phyloP scores from a whole-genome alignment of 345 rosid genomes.

The Excoecaria agallocha region DNA sequence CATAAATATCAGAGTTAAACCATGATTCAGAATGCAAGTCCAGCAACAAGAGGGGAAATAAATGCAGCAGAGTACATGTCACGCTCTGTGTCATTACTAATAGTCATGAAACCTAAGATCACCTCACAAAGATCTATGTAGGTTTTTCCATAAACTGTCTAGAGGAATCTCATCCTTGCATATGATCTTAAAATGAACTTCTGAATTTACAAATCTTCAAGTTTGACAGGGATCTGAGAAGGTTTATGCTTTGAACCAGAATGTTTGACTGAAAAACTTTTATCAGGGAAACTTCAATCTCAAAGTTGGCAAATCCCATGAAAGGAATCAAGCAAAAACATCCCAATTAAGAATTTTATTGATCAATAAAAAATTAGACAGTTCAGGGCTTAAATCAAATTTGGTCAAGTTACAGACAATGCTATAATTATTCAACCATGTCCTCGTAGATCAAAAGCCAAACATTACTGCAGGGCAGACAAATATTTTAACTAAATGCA shows the following conservation, averaged over 20 bases:
- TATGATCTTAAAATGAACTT: neutral
- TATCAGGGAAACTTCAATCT: neutral
- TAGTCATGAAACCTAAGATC: neutral
- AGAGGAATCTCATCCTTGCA: neutral
- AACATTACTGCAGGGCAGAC: neutral
- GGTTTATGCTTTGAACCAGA: neutral
- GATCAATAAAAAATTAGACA: neutral
- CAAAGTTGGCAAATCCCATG: neutral
- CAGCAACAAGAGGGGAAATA: neutral
- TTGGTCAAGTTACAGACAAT: neutral
- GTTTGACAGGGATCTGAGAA: neutral
- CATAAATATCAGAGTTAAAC: neutral
- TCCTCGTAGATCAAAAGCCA: neutral
- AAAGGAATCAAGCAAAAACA: neutral
- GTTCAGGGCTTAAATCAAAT: neutral
- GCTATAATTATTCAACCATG: neutral
- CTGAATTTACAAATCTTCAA: neutral
- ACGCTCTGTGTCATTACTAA: neutral
- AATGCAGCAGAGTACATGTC: constrained; percentile 1
- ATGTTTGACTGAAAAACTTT: too few species aligned
- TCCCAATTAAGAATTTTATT: neutral
- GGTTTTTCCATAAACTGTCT: neutral
- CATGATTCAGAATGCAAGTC: neutral
- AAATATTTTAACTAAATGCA: neutral
- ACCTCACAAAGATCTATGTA: neutral